Base-by-base conservation (phyloP, 345 rosid genomes). In the Anastatica hierochuntica region DNA sequence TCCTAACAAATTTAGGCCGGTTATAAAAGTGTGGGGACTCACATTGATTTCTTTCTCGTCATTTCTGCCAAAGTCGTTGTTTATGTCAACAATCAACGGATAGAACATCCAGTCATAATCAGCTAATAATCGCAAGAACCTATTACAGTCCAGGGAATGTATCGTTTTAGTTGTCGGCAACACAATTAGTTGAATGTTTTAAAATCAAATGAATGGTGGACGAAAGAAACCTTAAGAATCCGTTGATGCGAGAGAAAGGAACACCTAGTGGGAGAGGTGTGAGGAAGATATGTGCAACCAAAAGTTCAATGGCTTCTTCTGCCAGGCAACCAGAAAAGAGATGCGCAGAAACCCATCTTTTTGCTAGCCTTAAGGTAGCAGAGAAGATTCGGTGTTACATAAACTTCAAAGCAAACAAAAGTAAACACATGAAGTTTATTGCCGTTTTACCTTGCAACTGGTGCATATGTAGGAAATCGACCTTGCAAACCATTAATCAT, bases 331-430 rank as follows among this genome's bases (percentile, higher is more conserved):
- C 84, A 41, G 98, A 90, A 78, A 84, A 90, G 49, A 87, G 68
- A 79, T 87, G 98, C 3, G 96, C 73, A 68, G 87, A 76, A 53
- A 88, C 79, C 98, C 96, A 87, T 62, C 98, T 75, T 67, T 90
- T 90, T 53, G 90, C 98, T 71, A 90, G 83, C 89, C 98, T 90
- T 66, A 37, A 64, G 33, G 30, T 23, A 53, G 37, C 19, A 16
- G 14, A 39, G 4, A 47, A 53, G 39, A 39, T 50, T 17, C 30
- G 12, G 11, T 49, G 37, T 53, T 51, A 50, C 16, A 53, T n/a
- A 19, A 57, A 31, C 39, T 30, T 18, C 36, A 59, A 11, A 39
- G 63, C 33, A 42, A 16, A 19, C 41, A 70, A 36, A 42, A 49
- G 38, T 36, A 46, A 23, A 16, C 14, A 52, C 11, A 64, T 12